Evolutionary conservation across 176 grass and related monocot species (phyloP).

Genomic region (Zoysia pacifica): DNA sequence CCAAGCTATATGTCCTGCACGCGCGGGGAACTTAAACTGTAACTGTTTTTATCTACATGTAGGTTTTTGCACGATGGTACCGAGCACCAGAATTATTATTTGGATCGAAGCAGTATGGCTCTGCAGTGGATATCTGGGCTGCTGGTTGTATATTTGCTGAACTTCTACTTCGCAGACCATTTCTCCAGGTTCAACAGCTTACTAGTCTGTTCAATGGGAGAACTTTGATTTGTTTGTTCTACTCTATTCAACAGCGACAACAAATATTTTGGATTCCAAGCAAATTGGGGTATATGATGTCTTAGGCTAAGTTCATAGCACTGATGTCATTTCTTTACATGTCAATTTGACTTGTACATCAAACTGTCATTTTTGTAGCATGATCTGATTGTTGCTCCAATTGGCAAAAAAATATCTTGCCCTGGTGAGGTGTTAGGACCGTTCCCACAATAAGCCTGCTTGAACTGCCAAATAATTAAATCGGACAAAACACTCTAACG

Average conservation of each 20-base stretch:
- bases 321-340: constrained; percentile 8
- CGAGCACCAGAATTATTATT: constrained; percentile 95
- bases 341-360: background rate
- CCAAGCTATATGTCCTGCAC: constrained; percentile 18
- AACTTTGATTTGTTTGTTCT: constrained; percentile 4
- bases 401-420: background rate
- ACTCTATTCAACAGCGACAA: background rate
- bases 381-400: background rate
- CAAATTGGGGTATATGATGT: background rate
- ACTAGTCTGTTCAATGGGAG: constrained; percentile 15
- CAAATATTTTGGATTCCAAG: too few relatives aligned
- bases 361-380: constrained; percentile 24
- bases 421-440: constrained; percentile 2
- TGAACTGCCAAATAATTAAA: constrained; percentile 13
- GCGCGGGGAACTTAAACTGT: background rate
- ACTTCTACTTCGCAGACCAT: constrained; percentile 78
- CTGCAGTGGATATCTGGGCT: constrained; percentile 92
- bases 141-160: constrained; percentile 98
- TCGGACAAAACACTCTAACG: background rate
- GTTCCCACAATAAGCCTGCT: background rate
- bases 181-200: constrained; percentile 66
- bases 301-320: background rate
- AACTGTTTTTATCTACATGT: constrained; percentile 20
- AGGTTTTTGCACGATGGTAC: constrained; percentile 99
- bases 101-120: constrained; percentile 93